These are phyloP conservation scores for rapeseed (Brassica napus) DNA, from an alignment of 345 rosid species.

Conservation along the genomic window DNA sequence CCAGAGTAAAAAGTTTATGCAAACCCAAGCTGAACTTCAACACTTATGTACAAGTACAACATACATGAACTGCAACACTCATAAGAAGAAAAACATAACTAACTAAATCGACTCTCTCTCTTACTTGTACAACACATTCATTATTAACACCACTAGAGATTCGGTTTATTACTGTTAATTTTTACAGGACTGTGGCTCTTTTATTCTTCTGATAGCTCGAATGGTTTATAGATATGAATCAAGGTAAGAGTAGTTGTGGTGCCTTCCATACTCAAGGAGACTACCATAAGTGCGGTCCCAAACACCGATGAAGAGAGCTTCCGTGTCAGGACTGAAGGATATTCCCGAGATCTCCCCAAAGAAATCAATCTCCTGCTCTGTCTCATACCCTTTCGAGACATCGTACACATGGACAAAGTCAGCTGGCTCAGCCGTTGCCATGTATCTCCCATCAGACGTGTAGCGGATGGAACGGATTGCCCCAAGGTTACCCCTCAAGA, in stretches of 20 bases:
- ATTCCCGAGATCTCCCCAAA: constrained; percentile 87
- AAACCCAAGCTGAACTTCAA: constrained; percentile 14
- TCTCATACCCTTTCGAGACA: constrained; percentile 54
- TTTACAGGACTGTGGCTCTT: constrained; percentile 43
- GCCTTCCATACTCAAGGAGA: constrained; percentile 65
- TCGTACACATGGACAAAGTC: constrained; percentile 81
- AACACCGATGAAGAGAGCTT: constrained; percentile 72
- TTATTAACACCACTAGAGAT: constrained; percentile 31
- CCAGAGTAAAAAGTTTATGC: constrained; percentile 18
- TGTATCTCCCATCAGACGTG: constrained; percentile 65
- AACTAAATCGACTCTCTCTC: constrained; percentile 17
- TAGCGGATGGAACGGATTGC: constrained; percentile 74
- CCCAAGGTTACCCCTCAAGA: constrained; percentile 73
- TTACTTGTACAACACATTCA: constrained; percentile 34
- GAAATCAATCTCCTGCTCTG: constrained; percentile 77
- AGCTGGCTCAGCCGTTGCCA: constrained; percentile 86
- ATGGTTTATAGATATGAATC: constrained; percentile 45
- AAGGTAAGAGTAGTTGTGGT: constrained; percentile 58
- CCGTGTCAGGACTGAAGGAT: constrained; percentile 73
- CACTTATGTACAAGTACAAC: constrained; percentile 7
- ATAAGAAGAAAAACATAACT: background rate
- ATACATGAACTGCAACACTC: constrained; percentile 11
- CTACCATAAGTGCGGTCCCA: constrained; percentile 85
- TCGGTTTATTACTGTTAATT: background rate
- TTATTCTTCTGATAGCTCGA: constrained; percentile 41